phyloP scores from a whole-genome alignment of 148 eudicot species.

The Amaranthus palmeri region DNA sequence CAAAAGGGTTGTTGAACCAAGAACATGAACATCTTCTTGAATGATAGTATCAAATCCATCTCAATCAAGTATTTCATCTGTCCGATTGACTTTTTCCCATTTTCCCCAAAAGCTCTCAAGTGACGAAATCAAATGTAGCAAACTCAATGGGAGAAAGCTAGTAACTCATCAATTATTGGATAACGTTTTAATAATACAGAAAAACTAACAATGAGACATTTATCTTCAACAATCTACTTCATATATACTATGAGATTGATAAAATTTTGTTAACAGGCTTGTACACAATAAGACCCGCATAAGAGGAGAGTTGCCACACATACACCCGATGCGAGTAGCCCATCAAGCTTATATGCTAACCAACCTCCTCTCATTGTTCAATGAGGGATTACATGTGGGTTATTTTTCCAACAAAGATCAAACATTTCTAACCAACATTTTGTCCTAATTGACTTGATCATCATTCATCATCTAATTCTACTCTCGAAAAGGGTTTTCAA shows the following conservation, averaged over 20 bases:
- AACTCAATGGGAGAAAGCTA: background rate
- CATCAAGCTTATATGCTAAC: no score
- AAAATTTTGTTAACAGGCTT: background rate
- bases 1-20: constrained; percentile 3
- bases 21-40: background rate
- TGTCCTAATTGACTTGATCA: background rate
- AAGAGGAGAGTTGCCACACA: no score
- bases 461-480: background rate
- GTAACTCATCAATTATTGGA: background rate
- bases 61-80: background rate
- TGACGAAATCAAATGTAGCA: background rate
- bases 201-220: background rate
- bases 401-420: no score
- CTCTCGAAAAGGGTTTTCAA: background rate
- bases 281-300: no score
- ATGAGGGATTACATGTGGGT: no score
- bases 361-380: no score
- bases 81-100: no score
- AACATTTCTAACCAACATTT: background rate
- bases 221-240: background rate
- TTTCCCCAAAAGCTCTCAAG: background rate
- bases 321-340: no score
- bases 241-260: background rate
- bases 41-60: background rate
- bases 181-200: background rate